These are phyloP conservation scores for Delphinella strobiligena DNA, from an alignment of 2,329 filamentous ascomycete species.

Conservation along the genomic window DNA sequence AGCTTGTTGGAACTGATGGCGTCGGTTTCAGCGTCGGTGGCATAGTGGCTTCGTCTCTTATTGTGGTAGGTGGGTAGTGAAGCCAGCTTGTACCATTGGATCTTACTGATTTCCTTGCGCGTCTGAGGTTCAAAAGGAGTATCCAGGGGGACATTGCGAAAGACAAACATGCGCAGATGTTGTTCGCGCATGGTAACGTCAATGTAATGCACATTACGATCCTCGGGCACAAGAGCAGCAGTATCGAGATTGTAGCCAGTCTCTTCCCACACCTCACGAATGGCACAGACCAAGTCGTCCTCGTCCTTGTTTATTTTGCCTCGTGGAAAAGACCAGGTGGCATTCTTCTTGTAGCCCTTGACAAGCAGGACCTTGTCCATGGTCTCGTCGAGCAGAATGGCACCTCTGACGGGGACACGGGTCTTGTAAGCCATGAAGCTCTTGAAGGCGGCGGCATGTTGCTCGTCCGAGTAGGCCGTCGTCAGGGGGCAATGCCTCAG, in stretches of 20 bases:
- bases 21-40: conserved; percentile 31
- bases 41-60: conserved; percentile 51
- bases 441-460: conserved; percentile 73
- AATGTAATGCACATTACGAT: conserved; percentile 67
- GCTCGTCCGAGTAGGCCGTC: conserved; percentile 63
- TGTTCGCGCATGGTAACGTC: conserved; percentile 86
- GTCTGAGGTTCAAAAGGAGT: conserved; percentile 82
- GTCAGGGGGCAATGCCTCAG: conserved; percentile 91
- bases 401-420: conserved; percentile 82
- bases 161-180: conserved; percentile 84
- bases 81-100: conserved; percentile 84
- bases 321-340: conserved; percentile 91
- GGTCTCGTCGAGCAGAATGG: conserved; percentile 81
- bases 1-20: conserved; percentile 69
- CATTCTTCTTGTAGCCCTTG: conserved; percentile 94
- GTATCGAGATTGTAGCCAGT: conserved; percentile 74
- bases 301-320: conserved; percentile 99
- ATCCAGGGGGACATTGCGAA: conserved; percentile 76
- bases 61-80: conserved; percentile 75
- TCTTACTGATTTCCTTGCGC: conserved; percentile 94
- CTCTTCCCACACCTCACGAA: conserved; percentile 92
- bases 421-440: conserved; percentile 93
- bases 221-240: conserved; percentile 60
- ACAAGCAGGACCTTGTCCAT: conserved; percentile 93
- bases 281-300: conserved; percentile 81